These are phyloP conservation scores for Triticum aestivum DNA, from an alignment of 176 grass and related monocot species.

Conservation along the genomic window IWGSC_CS_RefSeq_v2.1 NC_057803.1:630336402-630336901, in stretches of 20 bases:
- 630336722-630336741: no score
- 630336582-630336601: not conserved
- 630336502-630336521: not conserved
- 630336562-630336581: not conserved
- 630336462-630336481: not conserved
- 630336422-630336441: not conserved
- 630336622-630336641: not conserved
- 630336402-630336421: not conserved
- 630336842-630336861: not conserved
- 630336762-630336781: not conserved
- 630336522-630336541: not conserved
- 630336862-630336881: not conserved
- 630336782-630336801: not conserved
- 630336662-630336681: not conserved
- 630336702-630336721: not conserved
- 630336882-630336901: not conserved
- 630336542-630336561: not conserved
- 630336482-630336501: not conserved
- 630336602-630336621: not conserved
- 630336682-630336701: not conserved
- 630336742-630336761: not conserved
- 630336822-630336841: not conserved
- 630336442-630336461: not conserved
- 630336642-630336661: not conserved
- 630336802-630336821: not conserved